phyloP scores from a whole-genome alignment of 371 early-diverging fungal species.

The Actinomucor elegans region DNA sequence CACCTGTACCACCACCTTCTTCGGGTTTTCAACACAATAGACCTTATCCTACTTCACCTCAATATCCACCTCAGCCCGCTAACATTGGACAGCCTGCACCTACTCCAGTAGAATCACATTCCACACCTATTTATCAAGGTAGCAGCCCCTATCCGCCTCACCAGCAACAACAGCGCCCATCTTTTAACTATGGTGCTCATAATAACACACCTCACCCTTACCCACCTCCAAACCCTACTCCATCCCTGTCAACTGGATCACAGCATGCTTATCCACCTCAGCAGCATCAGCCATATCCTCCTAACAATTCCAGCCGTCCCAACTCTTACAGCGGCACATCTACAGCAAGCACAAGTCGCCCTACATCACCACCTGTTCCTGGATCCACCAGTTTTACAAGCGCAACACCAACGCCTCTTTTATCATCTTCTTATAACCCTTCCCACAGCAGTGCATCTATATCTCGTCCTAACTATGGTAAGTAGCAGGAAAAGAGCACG shows the following conservation, averaged over 20 bases:
- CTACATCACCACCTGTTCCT: conserved; percentile 12
- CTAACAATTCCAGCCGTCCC: conserved; percentile 7
- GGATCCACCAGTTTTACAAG: neutral
- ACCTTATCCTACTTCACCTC: conserved; percentile 14
- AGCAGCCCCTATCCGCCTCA: conserved; percentile 1
- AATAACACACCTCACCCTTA: conserved; percentile 6
- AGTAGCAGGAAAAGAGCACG: neutral
- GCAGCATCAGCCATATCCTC: conserved; percentile 2
- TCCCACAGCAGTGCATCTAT: neutral
- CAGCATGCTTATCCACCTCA: conserved; percentile 12
- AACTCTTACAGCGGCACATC: conserved; percentile 15
- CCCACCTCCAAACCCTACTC: conserved; percentile 15
- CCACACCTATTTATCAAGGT: conserved; percentile 24
- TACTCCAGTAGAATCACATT: conserved; percentile 19
- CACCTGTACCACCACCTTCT: conserved; percentile 21
- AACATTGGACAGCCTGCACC: conserved; percentile 8
- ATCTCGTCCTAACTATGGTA: conserved; percentile 8
- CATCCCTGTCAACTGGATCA: conserved; percentile 12
- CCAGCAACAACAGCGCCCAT: conserved; percentile 5
- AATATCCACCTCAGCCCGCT: conserved; percentile 11
- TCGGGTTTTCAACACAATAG: neutral
- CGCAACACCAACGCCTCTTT: conserved; percentile 13
- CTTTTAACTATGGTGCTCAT: neutral
- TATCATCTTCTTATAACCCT: conserved; percentile 27
- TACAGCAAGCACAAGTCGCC: conserved; percentile 19